phyloP scores from a whole-genome alignment of 2,329 filamentous ascomycete species.

The Coniochaeta sp. region DNA sequence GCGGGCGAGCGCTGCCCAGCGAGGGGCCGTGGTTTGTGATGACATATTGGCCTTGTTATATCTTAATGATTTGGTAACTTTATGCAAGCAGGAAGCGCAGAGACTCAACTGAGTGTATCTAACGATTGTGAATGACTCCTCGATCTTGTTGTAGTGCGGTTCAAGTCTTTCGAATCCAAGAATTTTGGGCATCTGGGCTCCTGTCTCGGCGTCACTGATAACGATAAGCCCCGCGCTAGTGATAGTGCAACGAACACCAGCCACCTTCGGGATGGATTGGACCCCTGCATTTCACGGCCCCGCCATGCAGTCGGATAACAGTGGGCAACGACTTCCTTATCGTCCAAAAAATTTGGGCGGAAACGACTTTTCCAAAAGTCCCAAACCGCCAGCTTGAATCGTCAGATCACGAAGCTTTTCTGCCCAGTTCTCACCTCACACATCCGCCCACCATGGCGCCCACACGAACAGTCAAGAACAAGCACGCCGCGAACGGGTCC shows the following conservation, averaged over 20 bases:
- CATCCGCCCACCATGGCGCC: constrained; percentile 46
- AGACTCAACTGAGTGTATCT: not conserved
- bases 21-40: constrained; percentile 25
- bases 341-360: constrained; percentile 5
- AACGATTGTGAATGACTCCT: not conserved
- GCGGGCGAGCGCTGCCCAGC: constrained; percentile 73
- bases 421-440: too few species aligned
- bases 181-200: not conserved
- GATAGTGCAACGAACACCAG: not conserved
- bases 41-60: constrained; percentile 13
- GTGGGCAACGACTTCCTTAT: constrained; percentile 1
- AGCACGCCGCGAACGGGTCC: constrained; percentile 49
- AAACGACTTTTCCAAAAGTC: not conserved
- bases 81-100: not conserved
- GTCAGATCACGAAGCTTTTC: too few species aligned
- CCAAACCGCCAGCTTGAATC: too few species aligned
- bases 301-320: constrained; percentile 6
- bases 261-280: not conserved
- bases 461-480: constrained; percentile 57
- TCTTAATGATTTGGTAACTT: not conserved
- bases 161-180: not conserved
- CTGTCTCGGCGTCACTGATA: not conserved
- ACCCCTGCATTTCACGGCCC: constrained; percentile 1
- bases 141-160: too few species aligned
- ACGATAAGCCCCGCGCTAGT: constrained; percentile 1